Base-by-base conservation (phyloP, 805 yeast species). In the Komagataella pastoris region DNA sequence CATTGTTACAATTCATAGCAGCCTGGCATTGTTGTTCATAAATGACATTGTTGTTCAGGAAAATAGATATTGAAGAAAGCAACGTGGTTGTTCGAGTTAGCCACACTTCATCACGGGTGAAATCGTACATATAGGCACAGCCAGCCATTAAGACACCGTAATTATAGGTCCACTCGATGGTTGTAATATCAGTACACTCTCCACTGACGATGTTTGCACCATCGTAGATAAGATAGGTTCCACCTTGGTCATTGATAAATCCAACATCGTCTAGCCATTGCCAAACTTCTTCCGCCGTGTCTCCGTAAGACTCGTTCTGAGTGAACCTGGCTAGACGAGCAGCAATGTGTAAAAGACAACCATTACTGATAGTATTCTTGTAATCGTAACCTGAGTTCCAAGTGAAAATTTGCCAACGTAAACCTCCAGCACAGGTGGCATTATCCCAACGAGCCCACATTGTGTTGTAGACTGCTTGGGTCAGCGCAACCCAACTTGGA, bases 321-420 rank as follows among this genome's bases (percentile, higher is more conserved):
- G 95, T 85, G 66, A 80, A 90, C 58, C 96, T 74, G 2, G 93
- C 93, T 57, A 90, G 74, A 56, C 97, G 75, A 0, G 97, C 93
- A 17, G 86, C 95, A 46, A 90, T 64, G 58, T 88, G 88, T 77
- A 90, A 89, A 52, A 90, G 71, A 49, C 90, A 86, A 24, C 95
- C 97, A 65, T 88, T 90, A n/a, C 95, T 76, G 53, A 90, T 88
- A 44, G 96, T 72, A 65, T 91, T 91, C 66, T 91, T 91, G 68
- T 91, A 91, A 65, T 87, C 85, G 65, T 89, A 91, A 55, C 98
- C 99, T 6, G 88, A 75, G 65, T 91, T 91, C 96, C 96, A 90
- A 53, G 83, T 75, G 70, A 83, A 91, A 61, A 91, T 91, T 71
- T 91, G 98, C 98, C 98, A 91, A 67, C 97, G 75, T 54, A 91